Conservation (phyloP, 1,284 basidiomycete species). For the Austroboletus niveus region DNA sequence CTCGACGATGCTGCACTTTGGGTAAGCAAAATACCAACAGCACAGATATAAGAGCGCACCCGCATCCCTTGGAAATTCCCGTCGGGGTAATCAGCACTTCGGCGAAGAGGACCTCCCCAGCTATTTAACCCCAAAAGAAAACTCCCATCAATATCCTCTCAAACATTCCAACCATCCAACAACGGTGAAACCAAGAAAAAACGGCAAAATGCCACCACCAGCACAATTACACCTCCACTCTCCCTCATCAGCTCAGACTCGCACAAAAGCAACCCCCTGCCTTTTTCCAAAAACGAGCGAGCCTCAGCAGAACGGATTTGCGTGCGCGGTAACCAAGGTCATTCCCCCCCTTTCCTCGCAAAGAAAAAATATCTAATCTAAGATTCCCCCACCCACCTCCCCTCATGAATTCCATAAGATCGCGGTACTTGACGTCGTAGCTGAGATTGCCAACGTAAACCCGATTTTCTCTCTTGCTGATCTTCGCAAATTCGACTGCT, state of each 20-base stretch:
- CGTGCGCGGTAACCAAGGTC: conserved; percentile 29
- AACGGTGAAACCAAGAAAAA: conserved; percentile 53
- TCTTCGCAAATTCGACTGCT: conserved; percentile 86
- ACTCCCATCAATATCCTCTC: conserved; percentile 85
- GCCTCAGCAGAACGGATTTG: conserved; percentile 37
- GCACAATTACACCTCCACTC: conserved; percentile 31
- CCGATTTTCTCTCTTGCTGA: conserved; percentile 95
- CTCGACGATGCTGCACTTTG: conserved; percentile 77
- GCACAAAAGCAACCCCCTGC: conserved; percentile 32
- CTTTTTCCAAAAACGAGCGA: conserved; percentile 35
- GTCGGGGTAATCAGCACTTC: conserved; percentile 97
- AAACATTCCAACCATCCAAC: conserved; percentile 60
- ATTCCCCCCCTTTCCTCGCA: conserved; percentile 21
- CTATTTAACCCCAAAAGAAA: conserved; percentile 81
- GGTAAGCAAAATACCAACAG: conserved; percentile 6
- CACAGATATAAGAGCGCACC: conserved; percentile 57
- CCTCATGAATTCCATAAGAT: conserved; percentile 97
- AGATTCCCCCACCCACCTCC: conserved; percentile 93
- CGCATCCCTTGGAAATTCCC: conserved; percentile 97
- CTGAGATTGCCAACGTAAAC: conserved; percentile 98
- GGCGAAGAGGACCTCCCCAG: conserved; percentile 97
- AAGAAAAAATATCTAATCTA: conserved; percentile 45
- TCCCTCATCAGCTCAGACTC: conserved; percentile 35
- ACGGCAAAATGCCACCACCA: conserved; percentile 19
- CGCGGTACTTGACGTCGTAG: conserved; percentile 96